Conservation (phyloP, 306 rosid species). For the Trifolium dubium region DNA sequence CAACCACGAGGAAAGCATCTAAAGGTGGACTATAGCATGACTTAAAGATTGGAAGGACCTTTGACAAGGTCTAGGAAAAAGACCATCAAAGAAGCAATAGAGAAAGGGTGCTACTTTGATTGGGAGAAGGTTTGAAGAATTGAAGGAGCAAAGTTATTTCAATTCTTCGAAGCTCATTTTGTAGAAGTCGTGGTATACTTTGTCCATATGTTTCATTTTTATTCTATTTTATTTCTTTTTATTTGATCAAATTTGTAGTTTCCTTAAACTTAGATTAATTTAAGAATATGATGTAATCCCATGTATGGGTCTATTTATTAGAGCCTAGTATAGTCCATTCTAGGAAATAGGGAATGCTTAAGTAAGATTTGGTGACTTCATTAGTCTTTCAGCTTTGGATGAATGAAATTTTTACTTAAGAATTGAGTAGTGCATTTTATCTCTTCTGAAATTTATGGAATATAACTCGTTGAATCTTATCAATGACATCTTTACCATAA, state of each 20-base stretch:
- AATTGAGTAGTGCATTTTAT: not conserved
- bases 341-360: not conserved
- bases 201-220: not conserved
- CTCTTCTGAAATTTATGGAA: not conserved
- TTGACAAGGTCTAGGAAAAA: not conserved
- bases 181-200: not conserved
- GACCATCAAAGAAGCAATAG: not conserved
- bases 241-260: not conserved
- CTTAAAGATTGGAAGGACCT: not conserved
- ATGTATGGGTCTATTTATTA: not conserved
- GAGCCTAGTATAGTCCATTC: not conserved
- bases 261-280: not conserved
- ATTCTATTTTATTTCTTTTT: not conserved
- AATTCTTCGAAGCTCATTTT: not conserved
- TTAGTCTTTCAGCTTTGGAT: conserved; percentile 2
- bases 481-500: not conserved
- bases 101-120: not conserved
- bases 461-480: not conserved
- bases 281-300: not conserved
- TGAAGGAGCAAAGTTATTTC: not conserved
- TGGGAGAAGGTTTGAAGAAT: not conserved
- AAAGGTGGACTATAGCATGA: not conserved
- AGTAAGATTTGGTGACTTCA: not conserved
- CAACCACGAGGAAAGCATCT: not conserved
- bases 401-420: not conserved